Base-by-base conservation (phyloP, 192 early-diverging fungal species). In the Gamsiella multidivaricata region DNA sequence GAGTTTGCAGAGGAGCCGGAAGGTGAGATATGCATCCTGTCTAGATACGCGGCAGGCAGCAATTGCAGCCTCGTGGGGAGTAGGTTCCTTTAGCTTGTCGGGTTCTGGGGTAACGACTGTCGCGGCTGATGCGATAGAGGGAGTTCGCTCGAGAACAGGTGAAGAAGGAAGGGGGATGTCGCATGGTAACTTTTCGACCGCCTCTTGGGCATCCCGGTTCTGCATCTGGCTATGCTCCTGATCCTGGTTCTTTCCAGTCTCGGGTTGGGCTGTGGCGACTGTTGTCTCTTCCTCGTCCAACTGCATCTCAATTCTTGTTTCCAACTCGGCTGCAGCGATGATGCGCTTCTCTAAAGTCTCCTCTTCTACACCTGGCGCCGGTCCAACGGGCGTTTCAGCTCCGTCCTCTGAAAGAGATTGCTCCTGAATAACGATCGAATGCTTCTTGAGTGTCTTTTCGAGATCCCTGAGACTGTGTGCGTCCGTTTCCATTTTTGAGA, bases 11-110 rank as follows among this genome's bases (percentile, higher is more conserved):
- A 83, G 74, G 28, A 83, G 66, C 0, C 79, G 70, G 70, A 83
- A 80, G 1, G 79, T 78, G 28, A 83, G 52, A 53, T 83, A 83
- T 7, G 74, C 66, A 58, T 83, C 82, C 69, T 83, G 79, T 65
- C 82, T 29, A 58, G 79, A 71, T 12, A 69, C 45, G 23, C 69
- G 43, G 54, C 69, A 80, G 1, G 63, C 60, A 9, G 68, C 52
- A 37, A 68, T 31, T 22, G 61, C 61, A 26, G 45, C 54, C 46
- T 78, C 61, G 23, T 49, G 72, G 34, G 70, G 61, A 0, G 65
- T 65, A 8, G 23, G 60, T n/a, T 80, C 67, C 23, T 60, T 71
- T 50, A 59, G 45, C 28, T 50, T 34, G 28, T 50, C 25, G 10
- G 45, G 34, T 5, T 25, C 34, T 33, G 78, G 59, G 18, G 39